phyloP scores from a whole-genome alignment of 73 alveolate species.

The Symbiodinium natans region DNA sequence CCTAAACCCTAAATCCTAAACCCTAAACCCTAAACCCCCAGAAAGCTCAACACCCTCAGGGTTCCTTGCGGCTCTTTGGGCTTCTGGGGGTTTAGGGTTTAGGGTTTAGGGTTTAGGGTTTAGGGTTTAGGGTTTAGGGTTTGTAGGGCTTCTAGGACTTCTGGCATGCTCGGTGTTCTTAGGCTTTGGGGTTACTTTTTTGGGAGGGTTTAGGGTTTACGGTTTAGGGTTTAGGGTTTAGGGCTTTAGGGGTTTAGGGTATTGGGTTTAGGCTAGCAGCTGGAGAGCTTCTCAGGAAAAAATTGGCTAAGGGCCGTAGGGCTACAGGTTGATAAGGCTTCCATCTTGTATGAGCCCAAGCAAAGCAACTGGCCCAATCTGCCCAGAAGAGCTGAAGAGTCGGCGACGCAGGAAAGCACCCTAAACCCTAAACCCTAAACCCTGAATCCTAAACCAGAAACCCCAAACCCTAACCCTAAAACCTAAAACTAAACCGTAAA shows the following conservation, averaged over 20 bases:
- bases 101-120: background rate
- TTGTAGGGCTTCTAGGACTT: background rate
- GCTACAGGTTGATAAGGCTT: background rate
- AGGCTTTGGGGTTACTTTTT: background rate
- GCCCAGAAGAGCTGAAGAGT: too few species aligned
- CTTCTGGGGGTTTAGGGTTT: background rate
- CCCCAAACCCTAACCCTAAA: too few species aligned
- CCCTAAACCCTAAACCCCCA: background rate
- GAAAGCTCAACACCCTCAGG: background rate
- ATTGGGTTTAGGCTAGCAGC: too few species aligned
- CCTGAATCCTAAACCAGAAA: too few species aligned
- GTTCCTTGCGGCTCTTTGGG: background rate
- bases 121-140: background rate
- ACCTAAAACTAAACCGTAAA: too few species aligned
- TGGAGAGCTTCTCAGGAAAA: too few species aligned
- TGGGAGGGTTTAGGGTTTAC: background rate
- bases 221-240: background rate
- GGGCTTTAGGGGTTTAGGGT: background rate
- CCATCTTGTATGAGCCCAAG: background rate
- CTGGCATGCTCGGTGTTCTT: background rate
- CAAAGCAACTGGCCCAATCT: too few species aligned
- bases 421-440: too few species aligned
- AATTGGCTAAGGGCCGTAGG: background rate
- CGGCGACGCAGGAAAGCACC: too few species aligned
- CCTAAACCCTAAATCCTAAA: background rate